Percentiles rank a stretch among this genome's conserved stretches.
phyloP scores from a whole-genome alignment of 176 grass and related monocot species.

The Lolium perenne region DNA sequence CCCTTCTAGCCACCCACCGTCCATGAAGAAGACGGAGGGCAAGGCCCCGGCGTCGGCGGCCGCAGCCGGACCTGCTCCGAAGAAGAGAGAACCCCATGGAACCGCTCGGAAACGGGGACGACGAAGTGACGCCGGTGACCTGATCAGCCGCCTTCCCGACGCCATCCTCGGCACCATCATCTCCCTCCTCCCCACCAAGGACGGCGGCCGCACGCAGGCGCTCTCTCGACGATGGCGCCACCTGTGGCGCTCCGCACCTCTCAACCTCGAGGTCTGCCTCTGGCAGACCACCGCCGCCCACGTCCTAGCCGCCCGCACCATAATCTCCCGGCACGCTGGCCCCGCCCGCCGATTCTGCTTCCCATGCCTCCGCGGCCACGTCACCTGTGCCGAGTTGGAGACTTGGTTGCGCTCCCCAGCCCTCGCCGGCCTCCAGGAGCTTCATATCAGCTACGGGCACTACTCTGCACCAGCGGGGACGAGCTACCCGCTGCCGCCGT shows the following conservation, averaged over 20 bases:
- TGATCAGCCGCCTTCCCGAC: neutral
- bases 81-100: neutral
- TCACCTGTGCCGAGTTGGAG: neutral
- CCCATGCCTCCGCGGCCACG: neutral
- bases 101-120: neutral
- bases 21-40: neutral
- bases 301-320: neutral
- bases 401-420: neutral
- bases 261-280: neutral
- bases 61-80: neutral
- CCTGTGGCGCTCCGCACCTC: too few relatives aligned
- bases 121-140: too few relatives aligned
- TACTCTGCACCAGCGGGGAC: neutral
- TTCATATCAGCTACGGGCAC: neutral
- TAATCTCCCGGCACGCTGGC: neutral
- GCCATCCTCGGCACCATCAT: too few relatives aligned
- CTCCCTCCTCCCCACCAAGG: too few relatives aligned
- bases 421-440: neutral
- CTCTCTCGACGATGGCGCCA: too few relatives aligned
- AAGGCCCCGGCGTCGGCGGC: neutral
- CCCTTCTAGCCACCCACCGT: too few relatives aligned
- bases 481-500: neutral
- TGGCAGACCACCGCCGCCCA: neutral
- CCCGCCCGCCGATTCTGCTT: neutral
- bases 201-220: too few relatives aligned